Conservation (phyloP, 2,329 filamentous ascomycete species). For the Pochonia chlamydosporia region DNA sequence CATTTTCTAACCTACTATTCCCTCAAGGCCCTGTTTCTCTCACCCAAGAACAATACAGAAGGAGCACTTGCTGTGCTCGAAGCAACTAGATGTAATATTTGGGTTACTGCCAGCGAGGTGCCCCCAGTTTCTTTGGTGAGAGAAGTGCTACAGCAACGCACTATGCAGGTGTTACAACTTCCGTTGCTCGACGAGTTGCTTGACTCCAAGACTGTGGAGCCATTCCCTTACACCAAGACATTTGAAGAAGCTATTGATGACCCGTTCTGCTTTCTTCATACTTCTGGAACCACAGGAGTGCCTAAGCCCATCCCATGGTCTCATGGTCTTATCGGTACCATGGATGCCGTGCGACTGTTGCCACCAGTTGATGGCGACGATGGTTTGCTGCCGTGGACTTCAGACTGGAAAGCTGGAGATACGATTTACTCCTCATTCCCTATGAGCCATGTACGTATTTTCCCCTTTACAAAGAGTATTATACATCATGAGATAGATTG, state of each 20-base stretch:
- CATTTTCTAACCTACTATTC: background rate
- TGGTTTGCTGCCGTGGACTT: conserved; percentile 21
- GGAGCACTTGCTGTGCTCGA: conserved; percentile 26
- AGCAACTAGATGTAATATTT: conserved; percentile 23
- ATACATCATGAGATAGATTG: background rate
- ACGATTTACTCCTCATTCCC: conserved; percentile 29
- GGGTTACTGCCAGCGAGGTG: conserved; percentile 19
- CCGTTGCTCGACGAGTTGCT: conserved; percentile 23
- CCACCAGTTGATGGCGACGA: conserved; percentile 23
- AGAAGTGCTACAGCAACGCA: conserved; percentile 16
- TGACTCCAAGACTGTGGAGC: conserved; percentile 6
- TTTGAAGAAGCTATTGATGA: conserved; percentile 27
- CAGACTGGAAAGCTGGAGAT: conserved; percentile 21
- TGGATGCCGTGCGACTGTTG: conserved; percentile 31
- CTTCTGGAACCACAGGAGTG: conserved; percentile 35
- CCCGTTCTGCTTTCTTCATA: conserved; percentile 32
- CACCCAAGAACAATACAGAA: conserved; percentile 26
- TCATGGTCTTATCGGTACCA: conserved; percentile 24
- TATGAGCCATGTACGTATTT: conserved; percentile 26
- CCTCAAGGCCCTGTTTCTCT: conserved; percentile 25
- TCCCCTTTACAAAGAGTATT: background rate
- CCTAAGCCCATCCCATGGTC: conserved; percentile 34
- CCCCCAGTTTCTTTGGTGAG: conserved; percentile 6
- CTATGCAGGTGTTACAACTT: conserved; percentile 22
- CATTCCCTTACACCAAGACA: conserved; percentile 24